Conservation (phyloP, 2,329 filamentous ascomycete genomes). For the Scopulariopsis brevicaulis region DNA sequence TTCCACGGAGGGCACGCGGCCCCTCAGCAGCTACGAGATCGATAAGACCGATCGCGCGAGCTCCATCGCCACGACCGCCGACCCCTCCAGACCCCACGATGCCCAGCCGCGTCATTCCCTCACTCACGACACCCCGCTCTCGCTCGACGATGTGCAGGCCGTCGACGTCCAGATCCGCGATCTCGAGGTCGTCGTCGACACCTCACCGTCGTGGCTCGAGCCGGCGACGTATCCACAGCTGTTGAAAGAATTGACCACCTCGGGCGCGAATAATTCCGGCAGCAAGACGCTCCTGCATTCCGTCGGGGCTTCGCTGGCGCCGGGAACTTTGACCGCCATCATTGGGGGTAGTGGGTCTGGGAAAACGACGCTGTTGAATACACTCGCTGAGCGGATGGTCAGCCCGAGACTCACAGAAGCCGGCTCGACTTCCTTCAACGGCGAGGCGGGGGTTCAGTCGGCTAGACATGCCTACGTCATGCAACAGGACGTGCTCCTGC, state of each 20-base stretch:
- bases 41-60: conserved; percentile 20
- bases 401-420: conserved; percentile 36
- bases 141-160: conserved; percentile 40
- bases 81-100: conserved; percentile 8
- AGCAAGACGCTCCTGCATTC: conserved; percentile 47
- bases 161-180: conserved; percentile 42
- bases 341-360: conserved; percentile 65
- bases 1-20: neutral
- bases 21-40: conserved; percentile 9
- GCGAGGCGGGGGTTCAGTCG: conserved; percentile 34
- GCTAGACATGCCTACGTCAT: conserved; percentile 60
- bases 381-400: conserved; percentile 58
- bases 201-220: conserved; percentile 40
- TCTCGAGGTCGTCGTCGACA: conserved; percentile 44
- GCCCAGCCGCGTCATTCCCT: conserved; percentile 14
- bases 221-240: conserved; percentile 32
- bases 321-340: conserved; percentile 62
- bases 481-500: conserved; percentile 65
- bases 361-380: conserved; percentile 62
- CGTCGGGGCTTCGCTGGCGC: conserved; percentile 51
- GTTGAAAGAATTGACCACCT: conserved; percentile 23
- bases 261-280: conserved; percentile 12
- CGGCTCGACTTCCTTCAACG: conserved; percentile 53
- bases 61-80: conserved; percentile 19
- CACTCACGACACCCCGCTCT: conserved; percentile 23